phyloP scores from a whole-genome alignment of 352 stramenopile species.

The Pythium aquatile region DNA sequence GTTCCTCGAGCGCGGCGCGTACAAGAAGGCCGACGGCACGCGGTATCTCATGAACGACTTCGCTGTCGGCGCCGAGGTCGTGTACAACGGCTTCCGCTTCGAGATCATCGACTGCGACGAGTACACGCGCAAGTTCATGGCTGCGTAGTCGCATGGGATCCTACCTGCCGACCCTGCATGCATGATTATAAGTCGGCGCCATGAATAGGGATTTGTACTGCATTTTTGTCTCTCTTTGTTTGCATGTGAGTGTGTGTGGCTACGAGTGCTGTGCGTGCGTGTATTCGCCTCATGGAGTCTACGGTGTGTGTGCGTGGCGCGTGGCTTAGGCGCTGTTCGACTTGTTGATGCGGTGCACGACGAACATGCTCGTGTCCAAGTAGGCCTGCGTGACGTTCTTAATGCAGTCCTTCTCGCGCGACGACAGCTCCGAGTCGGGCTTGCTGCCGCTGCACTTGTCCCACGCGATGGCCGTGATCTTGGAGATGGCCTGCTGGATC shows the following conservation, averaged over 20 bases:
- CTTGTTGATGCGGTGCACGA: conserved; percentile 83
- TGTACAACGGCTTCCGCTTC: conserved; percentile 72
- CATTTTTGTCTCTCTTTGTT: not conserved
- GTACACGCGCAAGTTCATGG: conserved; percentile 83
- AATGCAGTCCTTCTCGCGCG: conserved; percentile 81
- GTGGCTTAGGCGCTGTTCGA: conserved; percentile 29
- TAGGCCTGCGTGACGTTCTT: conserved; percentile 87
- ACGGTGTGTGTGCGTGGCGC: not conserved
- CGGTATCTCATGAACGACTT: conserved; percentile 64
- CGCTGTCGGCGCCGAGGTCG: conserved; percentile 49
- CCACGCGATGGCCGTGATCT: conserved; percentile 88
- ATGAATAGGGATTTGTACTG: not conserved
- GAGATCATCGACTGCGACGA: conserved; percentile 77
- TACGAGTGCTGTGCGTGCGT: not conserved
- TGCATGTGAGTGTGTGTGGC: not conserved
- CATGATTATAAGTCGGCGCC: not conserved
- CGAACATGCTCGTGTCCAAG: conserved; percentile 86
- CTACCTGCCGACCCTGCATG: not conserved
- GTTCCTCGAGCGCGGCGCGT: conserved; percentile 77
- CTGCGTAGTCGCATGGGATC: conserved; percentile 28
- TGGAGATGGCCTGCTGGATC: conserved; percentile 86
- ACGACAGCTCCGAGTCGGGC: conserved; percentile 79
- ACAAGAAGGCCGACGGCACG: conserved; percentile 61
- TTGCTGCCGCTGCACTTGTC: conserved; percentile 88
- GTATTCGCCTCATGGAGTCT: not conserved